A percentile compares a stretch with the other conserved stretches of the same genome.
These are phyloP conservation scores for Limonium bicolor DNA, from an alignment of 148 eudicot genomes.

Conservation along the genomic window DNA sequence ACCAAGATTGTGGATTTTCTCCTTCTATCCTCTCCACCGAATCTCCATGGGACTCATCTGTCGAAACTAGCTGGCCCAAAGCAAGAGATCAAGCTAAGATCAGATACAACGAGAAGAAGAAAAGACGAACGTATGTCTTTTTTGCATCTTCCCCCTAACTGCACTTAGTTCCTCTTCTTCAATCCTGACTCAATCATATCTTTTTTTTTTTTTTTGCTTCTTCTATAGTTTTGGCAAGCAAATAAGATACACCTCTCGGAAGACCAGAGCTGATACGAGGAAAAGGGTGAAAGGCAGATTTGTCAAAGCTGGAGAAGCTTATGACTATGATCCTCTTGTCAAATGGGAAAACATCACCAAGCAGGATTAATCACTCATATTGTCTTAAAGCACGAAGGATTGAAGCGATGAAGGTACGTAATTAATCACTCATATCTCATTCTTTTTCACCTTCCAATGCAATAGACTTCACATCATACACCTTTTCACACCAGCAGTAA, in stretches of 20 bases:
- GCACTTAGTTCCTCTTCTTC: neutral
- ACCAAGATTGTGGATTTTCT: slow-evolving; percentile 44
- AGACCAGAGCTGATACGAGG: slow-evolving; percentile 49
- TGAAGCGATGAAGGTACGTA: too few relatives aligned
- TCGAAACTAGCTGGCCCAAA: slow-evolving; percentile 28
- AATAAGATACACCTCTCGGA: slow-evolving; percentile 44
- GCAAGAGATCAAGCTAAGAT: slow-evolving; percentile 58
- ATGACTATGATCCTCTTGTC: slow-evolving; percentile 29
- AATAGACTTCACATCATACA: too few relatives aligned
- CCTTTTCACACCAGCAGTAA: too few relatives aligned
- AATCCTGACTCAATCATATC: too few relatives aligned
- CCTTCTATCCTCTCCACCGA: slow-evolving; percentile 25
- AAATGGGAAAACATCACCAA: too few relatives aligned
- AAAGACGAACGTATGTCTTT: slow-evolving; percentile 34
- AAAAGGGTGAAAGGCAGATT: slow-evolving; percentile 47
- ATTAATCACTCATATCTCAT: too few relatives aligned
- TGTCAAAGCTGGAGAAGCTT: slow-evolving; percentile 37
- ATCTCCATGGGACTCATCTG: slow-evolving; percentile 33
- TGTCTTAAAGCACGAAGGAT: too few relatives aligned
- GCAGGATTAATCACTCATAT: too few relatives aligned
- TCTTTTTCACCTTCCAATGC: too few relatives aligned
- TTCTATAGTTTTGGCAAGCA: slow-evolving; percentile 37
- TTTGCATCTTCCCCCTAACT: neutral
- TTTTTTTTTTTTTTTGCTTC: neutral
- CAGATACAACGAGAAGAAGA: slow-evolving; percentile 62